Evolutionary conservation across 495 filamentous ascomycete species (phyloP), one percentile per base, ranked within the genome.

Genomic region (Aspergillus kassunensis): DNA sequence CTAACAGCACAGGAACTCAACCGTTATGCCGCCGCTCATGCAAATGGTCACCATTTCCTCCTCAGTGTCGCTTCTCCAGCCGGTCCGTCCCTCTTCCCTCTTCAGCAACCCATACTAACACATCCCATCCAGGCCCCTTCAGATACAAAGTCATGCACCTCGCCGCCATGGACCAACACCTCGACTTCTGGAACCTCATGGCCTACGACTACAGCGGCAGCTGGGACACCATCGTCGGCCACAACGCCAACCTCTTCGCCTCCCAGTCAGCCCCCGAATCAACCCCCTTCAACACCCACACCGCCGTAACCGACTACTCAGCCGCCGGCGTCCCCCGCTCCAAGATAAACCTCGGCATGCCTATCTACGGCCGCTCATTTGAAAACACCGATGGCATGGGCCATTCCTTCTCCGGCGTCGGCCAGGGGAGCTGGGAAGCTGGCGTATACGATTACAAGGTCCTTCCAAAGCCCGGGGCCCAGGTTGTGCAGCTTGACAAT

Each of bases 281-380:
- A 51, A 95, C 89, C 1, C 75, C 76, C 7, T 80, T 73, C 65
- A 74, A 70, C 19, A 74, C 73, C 36, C 51, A 60, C 11, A 56
- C 63, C 23, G 76, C 76, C 0, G 41, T 80, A n/a, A 44, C 72
- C 29, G 76, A 86, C 58, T 96, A 96, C 70, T 81, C 56, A 29
- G 52, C 60, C 35, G 57, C 42, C 20, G 62, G 71, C 2, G 79
- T 96, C 13, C 66, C 79, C 0, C 57, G 83, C 0, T 49, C 61
- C 16, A 95, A 93, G 68, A 84, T 97, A 33, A 79, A 93, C 19
- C 72, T 96, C 12, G 91, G 92, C 25, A 80, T 95, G 73, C 91
- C 91, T 0, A 74, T 97, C 8, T 96, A 96, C 63, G 92, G 91
- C 6, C 87, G 90, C 20, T 77, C 85, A 9, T 97, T 96, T 61